Base-by-base conservation (phyloP, 495 filamentous ascomycete genomes). In the Hypoxylon fragiforme region DNA sequence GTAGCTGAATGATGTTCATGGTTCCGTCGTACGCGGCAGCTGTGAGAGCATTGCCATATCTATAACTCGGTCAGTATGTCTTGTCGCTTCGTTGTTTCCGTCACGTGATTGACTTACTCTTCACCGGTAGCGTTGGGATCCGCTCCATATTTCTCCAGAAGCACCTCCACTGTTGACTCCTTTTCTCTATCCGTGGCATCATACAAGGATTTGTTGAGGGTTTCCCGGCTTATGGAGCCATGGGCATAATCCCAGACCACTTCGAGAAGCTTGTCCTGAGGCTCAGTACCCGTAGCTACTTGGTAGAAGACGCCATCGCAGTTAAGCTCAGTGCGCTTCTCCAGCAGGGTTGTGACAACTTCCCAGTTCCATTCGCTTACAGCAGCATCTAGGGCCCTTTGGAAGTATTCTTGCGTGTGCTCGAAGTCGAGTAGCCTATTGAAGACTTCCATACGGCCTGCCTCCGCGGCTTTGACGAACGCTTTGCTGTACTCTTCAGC, bases 141-240 rank as follows among this genome's bases (percentile, higher is more conserved):
- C 8, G 62, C 66, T 15, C 46, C 43, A 20, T 50, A 67, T 22
- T 53, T 56, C 21, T 60, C 51, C 13, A 69, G 45, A 19, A 69
- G 59, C n/a, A 67, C 19, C 30, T 60, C 44, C 0, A 67, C 66
- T 1, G 66, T 69, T 0, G 54, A 56, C 11, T 54, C 60, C 40
- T 67, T 67, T 44, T 69, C 64, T 24, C 44, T 54, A 36, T 69
- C 66, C 3, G 66, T 67, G 3, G 66, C 64, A 2, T 69, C 42
- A 31, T 69, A 69, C 12, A 69, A 58, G 14, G 58, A 60, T 1
- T 59, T n/a, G 26, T 51, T 55, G 32, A 67, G 49, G 13, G 44
- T 62, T 11, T 63, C 49, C 5, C 38, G 18, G 1, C 37, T 47
- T 11, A 69, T 65, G 7, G 47, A 52, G 3, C 58, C 62, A 13